Percentiles rank a stretch among this genome's conserved stretches.
Conservation (phyloP, 805 yeast genomes). For the Candida caryicola region DNA sequence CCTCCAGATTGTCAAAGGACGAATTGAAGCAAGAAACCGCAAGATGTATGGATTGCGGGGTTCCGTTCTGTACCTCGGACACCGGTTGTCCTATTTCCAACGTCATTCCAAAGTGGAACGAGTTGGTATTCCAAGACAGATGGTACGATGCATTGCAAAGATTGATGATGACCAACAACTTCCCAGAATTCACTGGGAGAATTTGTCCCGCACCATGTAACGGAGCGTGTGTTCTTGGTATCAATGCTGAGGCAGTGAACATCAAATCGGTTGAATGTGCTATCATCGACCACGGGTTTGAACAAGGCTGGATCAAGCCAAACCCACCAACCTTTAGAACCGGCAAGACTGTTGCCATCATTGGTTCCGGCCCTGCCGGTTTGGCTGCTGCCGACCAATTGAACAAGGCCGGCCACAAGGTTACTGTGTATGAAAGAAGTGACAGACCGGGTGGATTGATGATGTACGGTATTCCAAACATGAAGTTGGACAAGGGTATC, state of each 20-base stretch:
- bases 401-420: conserved; percentile 91
- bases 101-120: conserved; percentile 97
- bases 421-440: conserved; percentile 88
- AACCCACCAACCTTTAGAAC: conserved; percentile 75
- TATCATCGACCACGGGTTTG: conserved; percentile 93
- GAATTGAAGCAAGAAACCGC: conserved; percentile 92
- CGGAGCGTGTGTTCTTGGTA: conserved; percentile 90
- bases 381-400: conserved; percentile 95
- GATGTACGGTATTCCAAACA: conserved; percentile 99
- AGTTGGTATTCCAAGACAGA: conserved; percentile 87
- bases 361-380: conserved; percentile 98
- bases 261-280: conserved; percentile 95
- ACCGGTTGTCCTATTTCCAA: conserved; percentile 98
- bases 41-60: conserved; percentile 99
- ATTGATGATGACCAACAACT: conserved; percentile 91
- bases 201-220: conserved; percentile 99
- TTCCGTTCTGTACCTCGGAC: conserved; percentile 97
- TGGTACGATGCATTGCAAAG: conserved; percentile 94
- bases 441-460: conserved; percentile 95
- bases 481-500: conserved; percentile 91
- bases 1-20: conserved; percentile 74
- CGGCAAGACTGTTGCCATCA: conserved; percentile 77
- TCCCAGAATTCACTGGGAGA: conserved; percentile 98
- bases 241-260: conserved; percentile 93
- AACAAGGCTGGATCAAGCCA: conserved; percentile 94